These are phyloP conservation scores for Furcasterigmium furcatum DNA, from an alignment of 2,329 filamentous ascomycete species.

Conservation along the genomic window DNA sequence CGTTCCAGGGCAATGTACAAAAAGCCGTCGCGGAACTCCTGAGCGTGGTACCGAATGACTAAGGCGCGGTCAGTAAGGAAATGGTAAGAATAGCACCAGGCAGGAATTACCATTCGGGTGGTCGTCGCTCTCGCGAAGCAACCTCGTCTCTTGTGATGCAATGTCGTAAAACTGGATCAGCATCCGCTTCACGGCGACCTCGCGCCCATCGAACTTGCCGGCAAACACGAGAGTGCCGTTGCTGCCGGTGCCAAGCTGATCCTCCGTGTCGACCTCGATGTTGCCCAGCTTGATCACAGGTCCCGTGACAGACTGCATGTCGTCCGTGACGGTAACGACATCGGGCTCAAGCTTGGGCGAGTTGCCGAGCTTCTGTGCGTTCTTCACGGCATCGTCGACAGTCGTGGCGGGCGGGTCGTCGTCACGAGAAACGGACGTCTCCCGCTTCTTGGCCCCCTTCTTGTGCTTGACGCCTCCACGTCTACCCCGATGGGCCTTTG, in stretches of 20 bases:
- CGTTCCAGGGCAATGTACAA: constrained; percentile 95
- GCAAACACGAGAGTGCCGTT: constrained; percentile 97
- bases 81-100: background rate
- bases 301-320: constrained; percentile 58
- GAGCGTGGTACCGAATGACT: constrained; percentile 95
- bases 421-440: constrained; percentile 45
- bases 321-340: constrained; percentile 52
- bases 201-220: constrained; percentile 88
- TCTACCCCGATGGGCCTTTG: constrained; percentile 67
- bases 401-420: constrained; percentile 41
- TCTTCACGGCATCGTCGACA: constrained; percentile 60
- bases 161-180: constrained; percentile 94
- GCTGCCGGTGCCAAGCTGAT: constrained; percentile 74
- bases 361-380: constrained; percentile 55
- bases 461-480: constrained; percentile 69
- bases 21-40: constrained; percentile 84
- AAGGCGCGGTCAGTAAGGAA: constrained; percentile 18
- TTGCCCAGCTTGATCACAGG: constrained; percentile 60
- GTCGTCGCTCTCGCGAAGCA: constrained; percentile 90
- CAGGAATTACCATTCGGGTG: constrained; percentile 71
- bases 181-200: constrained; percentile 96
- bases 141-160: constrained; percentile 86
- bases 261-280: constrained; percentile 61
- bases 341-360: constrained; percentile 57
- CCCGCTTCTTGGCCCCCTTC: constrained; percentile 51